phyloP scores from a whole-genome alignment of 805 yeast species.

The Lipomyces mesembrius region DNA sequence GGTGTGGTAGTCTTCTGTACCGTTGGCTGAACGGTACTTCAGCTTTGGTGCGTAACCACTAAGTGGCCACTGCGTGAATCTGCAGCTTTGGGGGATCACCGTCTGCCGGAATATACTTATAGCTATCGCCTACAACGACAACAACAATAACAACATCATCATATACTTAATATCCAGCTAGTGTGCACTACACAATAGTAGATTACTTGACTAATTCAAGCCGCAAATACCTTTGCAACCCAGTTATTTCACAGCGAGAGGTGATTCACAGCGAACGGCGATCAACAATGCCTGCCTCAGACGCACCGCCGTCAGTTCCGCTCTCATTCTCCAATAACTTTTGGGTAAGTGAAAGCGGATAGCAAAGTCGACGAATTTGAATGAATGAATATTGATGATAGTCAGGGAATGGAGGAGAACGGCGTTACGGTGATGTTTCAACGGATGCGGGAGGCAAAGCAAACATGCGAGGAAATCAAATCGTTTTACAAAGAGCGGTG shows the following conservation, averaged over 20 bases:
- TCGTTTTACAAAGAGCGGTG: constrained; percentile 56
- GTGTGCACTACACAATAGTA: no score
- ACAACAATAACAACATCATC: no score
- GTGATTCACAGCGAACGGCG: background rate
- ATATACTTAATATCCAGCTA: no score
- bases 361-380: no score
- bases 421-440: constrained; percentile 62
- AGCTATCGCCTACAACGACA: no score
- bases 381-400: background rate
- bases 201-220: no score
- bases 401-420: constrained; percentile 58
- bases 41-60: background rate
- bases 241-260: background rate
- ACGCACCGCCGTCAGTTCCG: constrained; percentile 34
- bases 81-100: no score
- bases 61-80: background rate
- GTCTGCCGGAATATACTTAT: no score
- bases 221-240: no score
- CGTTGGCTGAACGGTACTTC: background rate
- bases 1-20: background rate
- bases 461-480: constrained; percentile 59
- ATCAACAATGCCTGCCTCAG: constrained; percentile 15
- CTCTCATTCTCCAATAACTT: constrained; percentile 39
- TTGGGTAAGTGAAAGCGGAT: constrained; percentile 33
- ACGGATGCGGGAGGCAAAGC: constrained; percentile 62